Conservation (phyloP, 2,329 filamentous ascomycete species). For the Colletotrichum paranaense region DNA sequence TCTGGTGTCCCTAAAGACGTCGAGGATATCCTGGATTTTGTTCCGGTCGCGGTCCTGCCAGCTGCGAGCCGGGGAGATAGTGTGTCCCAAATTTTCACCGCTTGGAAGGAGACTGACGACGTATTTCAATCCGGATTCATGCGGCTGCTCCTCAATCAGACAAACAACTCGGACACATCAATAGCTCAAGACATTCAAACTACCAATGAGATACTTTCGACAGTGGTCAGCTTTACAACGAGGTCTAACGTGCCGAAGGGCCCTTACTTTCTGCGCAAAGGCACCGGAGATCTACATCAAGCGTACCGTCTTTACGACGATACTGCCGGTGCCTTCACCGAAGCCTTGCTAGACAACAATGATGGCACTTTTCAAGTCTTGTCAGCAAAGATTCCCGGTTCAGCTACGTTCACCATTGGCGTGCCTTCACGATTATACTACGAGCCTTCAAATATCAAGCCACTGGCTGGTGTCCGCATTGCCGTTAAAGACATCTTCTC, state of each 20-base stretch:
- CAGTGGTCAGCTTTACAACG: no score
- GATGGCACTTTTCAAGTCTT: conserved; percentile 21
- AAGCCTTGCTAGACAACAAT: not conserved
- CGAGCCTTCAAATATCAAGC: conserved; percentile 57
- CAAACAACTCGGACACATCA: no score
- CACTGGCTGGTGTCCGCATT: conserved; percentile 62
- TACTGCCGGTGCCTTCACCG: conserved; percentile 36
- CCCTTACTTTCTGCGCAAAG: conserved; percentile 35
- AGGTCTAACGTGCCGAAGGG: conserved; percentile 3
- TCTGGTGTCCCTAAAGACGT: no score
- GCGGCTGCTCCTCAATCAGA: no score
- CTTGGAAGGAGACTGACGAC: no score
- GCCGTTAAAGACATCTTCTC: conserved; percentile 71
- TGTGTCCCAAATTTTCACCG: no score
- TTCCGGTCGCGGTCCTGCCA: no score
- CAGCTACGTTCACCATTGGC: conserved; percentile 40
- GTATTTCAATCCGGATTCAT: no score
- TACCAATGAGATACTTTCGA: no score
- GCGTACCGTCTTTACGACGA: conserved; percentile 41
- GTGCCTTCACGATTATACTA: conserved; percentile 70
- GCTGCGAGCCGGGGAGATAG: no score
- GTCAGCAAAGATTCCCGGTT: conserved; percentile 26
- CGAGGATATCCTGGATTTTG: no score
- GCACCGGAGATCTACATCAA: conserved; percentile 27
- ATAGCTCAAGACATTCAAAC: no score